Evolutionary conservation across 768 basidiomycete genomes (phyloP), one percentile per base, ranked within the genome.

Genomic region (Psilocybe cubensis): DNA sequence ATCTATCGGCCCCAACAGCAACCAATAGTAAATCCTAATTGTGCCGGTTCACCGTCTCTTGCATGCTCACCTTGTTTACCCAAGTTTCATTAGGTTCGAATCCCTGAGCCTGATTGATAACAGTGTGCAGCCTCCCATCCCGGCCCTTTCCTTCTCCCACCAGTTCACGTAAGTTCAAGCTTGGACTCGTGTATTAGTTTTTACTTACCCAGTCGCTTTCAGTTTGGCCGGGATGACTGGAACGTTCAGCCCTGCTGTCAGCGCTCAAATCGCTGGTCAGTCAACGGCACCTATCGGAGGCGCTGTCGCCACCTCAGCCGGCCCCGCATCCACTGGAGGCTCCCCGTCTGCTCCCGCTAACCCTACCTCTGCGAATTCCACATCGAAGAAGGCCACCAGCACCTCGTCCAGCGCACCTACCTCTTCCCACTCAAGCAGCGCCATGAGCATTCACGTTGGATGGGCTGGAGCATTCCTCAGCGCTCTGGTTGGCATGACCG

Each of bases 21-120:
- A 51, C 45, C 66, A 81, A 68, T 91, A 90, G 87, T 89, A 58
- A 38, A 82, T 68, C 9, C 24, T n/a, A n/a, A 20, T 25, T 17
- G 51, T 20, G 10, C 3, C 31, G 18, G n/a, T 33, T 25, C 20
- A 25, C 14, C 11, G 46, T 44, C 11, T 14, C 8, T 28, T 1
- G 28, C 42, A 8, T 14, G 9, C 42, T 40, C 56, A 41, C 63
- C 44, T 64, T 31, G 2, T 29, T 21, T 18, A 14, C 23, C 51
- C 2, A 56, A 91, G 89, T 76, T 95, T 95, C 78, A 81, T 95
- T 67, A 89, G 91, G 47, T 74, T 90, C 67, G 82, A 89, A 56
- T 92, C 92, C 0, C 61, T 79, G 29, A 64, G 33, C 54, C 62
- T 82, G 45, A 88, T 79, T 68, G 84, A 89, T 68, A 49, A 84